These are phyloP conservation scores for Erysimum cheiri DNA, from an alignment of 441 rosid genomes.

Conservation along the genomic window DNA sequence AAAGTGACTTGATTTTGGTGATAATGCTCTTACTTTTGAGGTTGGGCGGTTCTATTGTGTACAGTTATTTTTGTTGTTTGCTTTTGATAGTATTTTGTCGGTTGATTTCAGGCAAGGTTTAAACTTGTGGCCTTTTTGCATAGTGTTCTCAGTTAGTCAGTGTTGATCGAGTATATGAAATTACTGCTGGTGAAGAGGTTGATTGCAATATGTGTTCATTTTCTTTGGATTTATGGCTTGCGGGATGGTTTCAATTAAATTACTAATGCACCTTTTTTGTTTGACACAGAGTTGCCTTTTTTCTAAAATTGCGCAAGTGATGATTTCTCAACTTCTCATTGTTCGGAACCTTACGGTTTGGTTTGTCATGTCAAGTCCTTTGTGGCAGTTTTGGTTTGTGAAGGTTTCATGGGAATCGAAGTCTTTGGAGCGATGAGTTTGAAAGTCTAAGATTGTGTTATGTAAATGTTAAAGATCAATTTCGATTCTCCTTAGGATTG, in stretches of 20 bases:
- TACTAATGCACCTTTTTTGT: not conserved
- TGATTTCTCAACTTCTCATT: not conserved
- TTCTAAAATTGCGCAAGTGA: not conserved
- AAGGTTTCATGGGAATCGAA: not conserved
- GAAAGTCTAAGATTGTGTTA: too few relatives aligned
- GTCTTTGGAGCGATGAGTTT: too few relatives aligned
- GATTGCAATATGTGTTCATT: not conserved
- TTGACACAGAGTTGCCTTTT: not conserved
- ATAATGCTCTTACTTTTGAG: too few relatives aligned
- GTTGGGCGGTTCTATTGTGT: not conserved
- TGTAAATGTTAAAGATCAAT: too few relatives aligned
- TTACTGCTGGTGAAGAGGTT: not conserved
- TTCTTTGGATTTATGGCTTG: not conserved
- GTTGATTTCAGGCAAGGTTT: not conserved
- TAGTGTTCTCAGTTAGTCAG: too few relatives aligned
- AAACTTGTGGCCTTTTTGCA: not conserved
- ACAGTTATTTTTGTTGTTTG: too few relatives aligned
- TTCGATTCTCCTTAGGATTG: too few relatives aligned
- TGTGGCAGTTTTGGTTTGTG: not conserved
- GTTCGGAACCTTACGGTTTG: too few relatives aligned
- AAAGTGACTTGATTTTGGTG: too few relatives aligned
- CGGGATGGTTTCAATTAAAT: not conserved
- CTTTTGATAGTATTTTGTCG: not conserved
- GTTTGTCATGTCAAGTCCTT: not conserved
- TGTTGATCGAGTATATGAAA: not conserved